Conservation (phyloP, 192 early-diverging fungal genomes). For the Backusella luteola region DNA sequence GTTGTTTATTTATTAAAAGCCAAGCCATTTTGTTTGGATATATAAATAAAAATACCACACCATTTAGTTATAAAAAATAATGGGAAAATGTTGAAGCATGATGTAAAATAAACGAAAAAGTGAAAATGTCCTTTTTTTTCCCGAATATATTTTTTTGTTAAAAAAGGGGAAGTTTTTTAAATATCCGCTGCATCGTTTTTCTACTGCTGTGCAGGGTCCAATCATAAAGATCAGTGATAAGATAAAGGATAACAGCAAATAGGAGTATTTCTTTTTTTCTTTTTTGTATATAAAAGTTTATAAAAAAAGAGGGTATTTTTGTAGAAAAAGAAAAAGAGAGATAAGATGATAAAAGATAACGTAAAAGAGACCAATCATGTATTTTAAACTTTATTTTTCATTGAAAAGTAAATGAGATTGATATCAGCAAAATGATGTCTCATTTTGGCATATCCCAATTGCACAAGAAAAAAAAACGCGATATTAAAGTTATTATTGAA, state of each 20-base stretch:
- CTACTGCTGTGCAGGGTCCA: neutral
- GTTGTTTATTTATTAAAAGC: neutral
- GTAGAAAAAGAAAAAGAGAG: neutral
- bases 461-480: neutral
- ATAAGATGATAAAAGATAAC: neutral
- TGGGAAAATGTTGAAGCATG: neutral
- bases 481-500: neutral
- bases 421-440: neutral
- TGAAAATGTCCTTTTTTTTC: neutral
- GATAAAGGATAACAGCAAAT: neutral
- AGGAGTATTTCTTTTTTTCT: neutral
- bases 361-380: neutral
- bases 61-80: no score
- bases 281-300: neutral
- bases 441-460: neutral
- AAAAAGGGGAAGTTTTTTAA: neutral
- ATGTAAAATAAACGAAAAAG: neutral
- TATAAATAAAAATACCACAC: no score
- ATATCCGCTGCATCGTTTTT: neutral
- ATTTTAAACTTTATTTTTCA: neutral
- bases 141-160: neutral
- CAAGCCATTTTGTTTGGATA: neutral
- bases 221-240: neutral
- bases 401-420: neutral
- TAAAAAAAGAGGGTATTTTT: neutral